phyloP scores from a whole-genome alignment of 345 rosid genomes.

The Carallia pectinifolia region DNA sequence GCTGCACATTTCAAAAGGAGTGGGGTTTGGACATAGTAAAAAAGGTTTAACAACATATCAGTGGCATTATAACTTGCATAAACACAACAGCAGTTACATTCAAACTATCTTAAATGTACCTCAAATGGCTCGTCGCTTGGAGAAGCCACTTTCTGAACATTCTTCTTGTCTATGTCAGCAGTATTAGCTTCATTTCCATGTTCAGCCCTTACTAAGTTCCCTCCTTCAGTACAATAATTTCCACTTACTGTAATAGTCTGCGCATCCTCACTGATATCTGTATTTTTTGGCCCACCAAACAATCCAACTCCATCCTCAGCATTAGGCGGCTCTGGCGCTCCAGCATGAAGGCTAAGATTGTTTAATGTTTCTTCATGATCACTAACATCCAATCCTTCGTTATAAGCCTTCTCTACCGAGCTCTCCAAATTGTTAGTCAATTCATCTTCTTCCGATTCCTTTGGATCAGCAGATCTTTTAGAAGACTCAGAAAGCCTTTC shows the following conservation, averaged over 20 bases:
- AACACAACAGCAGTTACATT: background rate
- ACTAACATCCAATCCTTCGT: conserved; percentile 41
- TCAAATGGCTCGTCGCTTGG: conserved; percentile 25
- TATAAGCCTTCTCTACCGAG: conserved; percentile 18
- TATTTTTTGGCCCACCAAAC: conserved; percentile 6
- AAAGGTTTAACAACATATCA: too few relatives aligned
- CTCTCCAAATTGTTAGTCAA: conserved; percentile 16
- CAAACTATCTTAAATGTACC: conserved; percentile 33
- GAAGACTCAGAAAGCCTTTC: conserved; percentile 57
- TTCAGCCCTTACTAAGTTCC: conserved; percentile 10
- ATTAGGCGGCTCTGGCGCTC: conserved; percentile 27
- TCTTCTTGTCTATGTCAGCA: conserved; percentile 19
- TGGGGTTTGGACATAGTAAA: too few relatives aligned
- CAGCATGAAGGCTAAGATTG: conserved; percentile 41
- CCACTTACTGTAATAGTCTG: background rate
- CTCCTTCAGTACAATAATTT: conserved; percentile 15
- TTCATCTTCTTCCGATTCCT: conserved; percentile 19
- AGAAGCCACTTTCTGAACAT: conserved; percentile 16
- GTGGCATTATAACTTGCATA: background rate
- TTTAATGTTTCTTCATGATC: conserved; percentile 38
- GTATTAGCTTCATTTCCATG: conserved; percentile 20
- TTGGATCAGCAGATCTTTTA: conserved; percentile 29
- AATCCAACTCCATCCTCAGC: conserved; percentile 18
- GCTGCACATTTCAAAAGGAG: too few relatives aligned
- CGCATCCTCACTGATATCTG: background rate